These are phyloP conservation scores for Tremellales sp. DNA, from an alignment of 1,284 basidiomycete species.

Conservation along the genomic window DNA sequence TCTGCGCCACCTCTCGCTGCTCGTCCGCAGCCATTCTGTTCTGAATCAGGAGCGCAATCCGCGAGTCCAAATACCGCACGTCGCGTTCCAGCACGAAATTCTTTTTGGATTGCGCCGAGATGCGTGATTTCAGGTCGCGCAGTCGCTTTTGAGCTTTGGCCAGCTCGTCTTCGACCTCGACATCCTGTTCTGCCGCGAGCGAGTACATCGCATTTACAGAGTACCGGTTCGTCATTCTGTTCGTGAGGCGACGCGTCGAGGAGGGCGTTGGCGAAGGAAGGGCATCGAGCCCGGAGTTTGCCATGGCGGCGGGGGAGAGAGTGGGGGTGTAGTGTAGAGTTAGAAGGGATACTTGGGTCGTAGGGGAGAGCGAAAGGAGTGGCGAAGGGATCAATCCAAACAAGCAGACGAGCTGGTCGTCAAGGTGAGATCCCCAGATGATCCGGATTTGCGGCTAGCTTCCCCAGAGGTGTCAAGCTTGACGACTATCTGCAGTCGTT, in stretches of 20 bases:
- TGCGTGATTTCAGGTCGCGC: slow-evolving; percentile 92
- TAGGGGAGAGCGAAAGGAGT: too few species aligned
- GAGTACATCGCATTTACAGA: slow-evolving; percentile 93
- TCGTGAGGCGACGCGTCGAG: slow-evolving; percentile 46
- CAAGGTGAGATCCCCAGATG: background rate
- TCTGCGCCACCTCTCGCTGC: slow-evolving; percentile 90
- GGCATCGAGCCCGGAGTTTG: slow-evolving; percentile 13
- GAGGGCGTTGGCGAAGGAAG: slow-evolving; percentile 21
- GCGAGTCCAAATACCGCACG: slow-evolving; percentile 94
- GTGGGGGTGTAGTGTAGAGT: background rate
- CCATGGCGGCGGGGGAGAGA: slow-evolving; percentile 1
- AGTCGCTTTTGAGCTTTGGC: slow-evolving; percentile 96
- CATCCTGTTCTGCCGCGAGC: slow-evolving; percentile 97
- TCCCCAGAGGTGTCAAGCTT: background rate
- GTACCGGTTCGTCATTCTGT: slow-evolving; percentile 93
- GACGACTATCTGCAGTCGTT: too few species aligned
- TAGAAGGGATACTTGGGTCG: too few species aligned
- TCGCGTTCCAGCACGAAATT: slow-evolving; percentile 98
- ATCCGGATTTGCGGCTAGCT: too few species aligned
- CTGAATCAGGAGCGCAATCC: slow-evolving; percentile 96
- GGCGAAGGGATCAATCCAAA: too few species aligned
- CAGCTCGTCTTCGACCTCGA: slow-evolving; percentile 96
- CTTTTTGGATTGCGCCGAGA: slow-evolving; percentile 97
- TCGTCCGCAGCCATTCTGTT: slow-evolving; percentile 97
- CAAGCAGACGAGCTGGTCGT: background rate